phyloP scores from a whole-genome alignment of 2,329 filamentous ascomycete genomes.

The Dactylellina cionopaga region DNA sequence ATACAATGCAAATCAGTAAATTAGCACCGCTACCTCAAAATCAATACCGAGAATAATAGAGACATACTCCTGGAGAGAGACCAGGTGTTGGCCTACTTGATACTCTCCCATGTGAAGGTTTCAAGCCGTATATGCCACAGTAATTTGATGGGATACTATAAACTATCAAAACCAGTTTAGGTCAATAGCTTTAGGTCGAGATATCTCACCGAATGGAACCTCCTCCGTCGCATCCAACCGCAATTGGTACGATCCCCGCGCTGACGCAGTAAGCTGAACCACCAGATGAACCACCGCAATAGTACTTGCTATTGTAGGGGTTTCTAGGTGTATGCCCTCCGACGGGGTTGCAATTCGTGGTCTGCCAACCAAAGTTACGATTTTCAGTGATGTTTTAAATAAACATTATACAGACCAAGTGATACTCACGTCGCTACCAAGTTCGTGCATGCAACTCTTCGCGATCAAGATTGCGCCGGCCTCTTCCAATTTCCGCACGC shows the following conservation, averaged over 20 bases:
- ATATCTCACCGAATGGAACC: slow-evolving; percentile 70
- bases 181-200: not conserved
- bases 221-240: slow-evolving; percentile 77
- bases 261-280: slow-evolving; percentile 77
- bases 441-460: slow-evolving; percentile 80
- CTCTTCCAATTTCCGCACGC: slow-evolving; percentile 74
- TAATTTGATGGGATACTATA: slow-evolving; percentile 72
- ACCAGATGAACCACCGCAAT: slow-evolving; percentile 79
- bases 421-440: slow-evolving; percentile 67
- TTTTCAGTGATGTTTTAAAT: too few species aligned
- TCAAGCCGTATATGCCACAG: slow-evolving; percentile 79
- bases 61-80: slow-evolving; percentile 64
- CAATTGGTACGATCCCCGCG: slow-evolving; percentile 75
- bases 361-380: too few species aligned
- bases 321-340: slow-evolving; percentile 77
- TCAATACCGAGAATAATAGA: not conserved
- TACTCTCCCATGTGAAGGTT: slow-evolving; percentile 74
- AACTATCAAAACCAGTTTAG: not conserved
- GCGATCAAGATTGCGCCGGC: slow-evolving; percentile 77
- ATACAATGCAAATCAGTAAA: not conserved
- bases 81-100: slow-evolving; percentile 67
- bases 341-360: slow-evolving; percentile 78
- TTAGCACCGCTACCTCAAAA: not conserved
- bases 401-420: too few species aligned
- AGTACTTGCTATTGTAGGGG: slow-evolving; percentile 77